phyloP scores from a whole-genome alignment of 2,329 filamentous ascomycete species.

The Myriangium duriaei region DNA sequence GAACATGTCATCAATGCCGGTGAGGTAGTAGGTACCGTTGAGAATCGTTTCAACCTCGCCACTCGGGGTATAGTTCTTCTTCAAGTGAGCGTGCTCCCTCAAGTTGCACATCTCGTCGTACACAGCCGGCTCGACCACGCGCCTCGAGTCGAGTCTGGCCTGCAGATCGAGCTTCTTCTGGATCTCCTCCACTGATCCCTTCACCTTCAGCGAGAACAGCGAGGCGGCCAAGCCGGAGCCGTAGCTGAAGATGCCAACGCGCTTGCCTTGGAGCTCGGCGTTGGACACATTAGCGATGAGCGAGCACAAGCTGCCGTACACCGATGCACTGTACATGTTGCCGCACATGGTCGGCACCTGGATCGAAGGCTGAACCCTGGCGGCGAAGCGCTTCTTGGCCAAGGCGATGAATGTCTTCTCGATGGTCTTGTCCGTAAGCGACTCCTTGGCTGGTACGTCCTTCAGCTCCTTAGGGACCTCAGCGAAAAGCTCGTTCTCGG shows the following conservation, averaged over 20 bases:
- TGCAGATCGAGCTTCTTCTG: conserved; percentile 36
- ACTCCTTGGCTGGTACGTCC: conserved; percentile 33
- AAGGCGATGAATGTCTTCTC: conserved; percentile 42
- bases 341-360: conserved; percentile 41
- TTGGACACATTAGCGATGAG: conserved; percentile 35
- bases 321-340: conserved; percentile 44
- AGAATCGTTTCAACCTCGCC: conserved; percentile 32
- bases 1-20: conserved; percentile 39
- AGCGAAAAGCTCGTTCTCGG: conserved; percentile 35
- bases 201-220: conserved; percentile 38
- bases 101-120: conserved; percentile 44
- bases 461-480: conserved; percentile 38
- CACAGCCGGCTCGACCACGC: conserved; percentile 34
- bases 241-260: conserved; percentile 40
- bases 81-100: conserved; percentile 37
- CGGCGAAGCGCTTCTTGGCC: conserved; percentile 38
- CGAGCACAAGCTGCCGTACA: conserved; percentile 38
- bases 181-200: conserved; percentile 34
- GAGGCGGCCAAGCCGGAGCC: conserved; percentile 40
- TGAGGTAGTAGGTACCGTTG: conserved; percentile 40
- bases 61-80: conserved; percentile 36
- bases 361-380: conserved; percentile 38
- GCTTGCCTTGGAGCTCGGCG: conserved; percentile 36
- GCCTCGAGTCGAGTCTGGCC: conserved; percentile 31
- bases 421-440: conserved; percentile 38